Percentiles rank a stretch among this genome's conserved stretches.
Conservation (phyloP, 371 early-diverging fungal genomes). For the Zopfochytrium polystomum region DNA sequence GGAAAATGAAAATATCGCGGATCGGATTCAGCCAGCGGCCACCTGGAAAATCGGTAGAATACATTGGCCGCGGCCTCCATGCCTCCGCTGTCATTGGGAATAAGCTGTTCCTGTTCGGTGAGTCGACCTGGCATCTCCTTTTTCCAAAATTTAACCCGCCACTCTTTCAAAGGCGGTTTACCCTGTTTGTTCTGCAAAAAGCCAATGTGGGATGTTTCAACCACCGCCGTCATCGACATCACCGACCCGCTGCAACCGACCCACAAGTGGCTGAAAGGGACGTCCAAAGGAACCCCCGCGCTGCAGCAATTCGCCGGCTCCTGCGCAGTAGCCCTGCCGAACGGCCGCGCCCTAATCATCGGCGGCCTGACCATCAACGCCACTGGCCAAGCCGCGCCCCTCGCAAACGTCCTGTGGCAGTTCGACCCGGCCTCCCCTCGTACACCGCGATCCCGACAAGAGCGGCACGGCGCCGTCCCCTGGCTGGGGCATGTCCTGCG, state of each 20-base stretch:
- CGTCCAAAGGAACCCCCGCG: background rate
- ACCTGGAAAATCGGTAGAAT: no score
- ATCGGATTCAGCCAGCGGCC: no score
- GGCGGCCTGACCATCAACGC: background rate
- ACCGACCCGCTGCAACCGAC: background rate
- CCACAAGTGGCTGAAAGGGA: background rate
- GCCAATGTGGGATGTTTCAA: background rate
- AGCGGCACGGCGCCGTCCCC: background rate
- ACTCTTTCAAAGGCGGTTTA: background rate
- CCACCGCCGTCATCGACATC: background rate
- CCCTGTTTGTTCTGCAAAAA: background rate
- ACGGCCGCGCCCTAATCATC: background rate
- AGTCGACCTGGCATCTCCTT: background rate
- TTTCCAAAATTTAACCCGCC: background rate
- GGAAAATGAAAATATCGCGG: no score
- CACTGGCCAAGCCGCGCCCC: background rate
- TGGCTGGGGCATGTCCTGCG: background rate
- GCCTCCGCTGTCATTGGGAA: background rate
- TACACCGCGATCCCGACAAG: background rate
- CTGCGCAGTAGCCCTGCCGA: background rate
- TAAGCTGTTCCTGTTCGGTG: background rate
- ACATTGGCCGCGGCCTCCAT: background rate
- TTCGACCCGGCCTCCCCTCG: background rate
- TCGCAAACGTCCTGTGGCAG: background rate
- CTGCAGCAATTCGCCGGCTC: background rate